Conservation (phyloP, 2,329 filamentous ascomycete species). For the Parastagonospora nodorum region DNA sequence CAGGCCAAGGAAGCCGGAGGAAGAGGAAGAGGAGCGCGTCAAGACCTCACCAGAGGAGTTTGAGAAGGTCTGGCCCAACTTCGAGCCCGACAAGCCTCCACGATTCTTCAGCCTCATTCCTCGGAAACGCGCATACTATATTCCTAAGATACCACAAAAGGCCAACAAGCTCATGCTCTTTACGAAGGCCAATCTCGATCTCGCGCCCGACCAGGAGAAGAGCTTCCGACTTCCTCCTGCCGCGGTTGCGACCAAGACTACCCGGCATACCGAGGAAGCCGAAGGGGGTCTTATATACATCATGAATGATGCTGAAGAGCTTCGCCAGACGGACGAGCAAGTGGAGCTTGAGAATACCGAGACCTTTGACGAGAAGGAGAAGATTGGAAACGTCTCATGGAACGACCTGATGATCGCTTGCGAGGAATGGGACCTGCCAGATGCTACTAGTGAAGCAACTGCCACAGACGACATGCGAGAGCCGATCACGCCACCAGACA, state of each 20-base stretch:
- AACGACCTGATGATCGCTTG: slow-evolving; percentile 85
- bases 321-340: slow-evolving; percentile 50
- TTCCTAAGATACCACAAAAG: slow-evolving; percentile 78
- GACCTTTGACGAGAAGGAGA: slow-evolving; percentile 63
- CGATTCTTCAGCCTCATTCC: slow-evolving; percentile 84
- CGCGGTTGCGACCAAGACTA: slow-evolving; percentile 53
- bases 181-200: slow-evolving; percentile 85
- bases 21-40: slow-evolving; percentile 66
- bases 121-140: slow-evolving; percentile 76
- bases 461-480: slow-evolving; percentile 34
- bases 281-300: slow-evolving; percentile 62
- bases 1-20: slow-evolving; percentile 35
- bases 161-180: slow-evolving; percentile 81
- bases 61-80: slow-evolving; percentile 79
- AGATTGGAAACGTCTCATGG: slow-evolving; percentile 74
- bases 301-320: slow-evolving; percentile 48
- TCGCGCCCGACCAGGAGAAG: slow-evolving; percentile 85
- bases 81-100: slow-evolving; percentile 74
- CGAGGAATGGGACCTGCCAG: slow-evolving; percentile 77
- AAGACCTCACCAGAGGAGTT: slow-evolving; percentile 77
- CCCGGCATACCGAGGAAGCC: slow-evolving; percentile 54
- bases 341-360: slow-evolving; percentile 57
- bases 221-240: slow-evolving; percentile 74
- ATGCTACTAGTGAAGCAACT: slow-evolving; percentile 27
- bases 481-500: slow-evolving; percentile 34